Conservation (phyloP, 768 basidiomycete species). For the Imleria badia region DNA sequence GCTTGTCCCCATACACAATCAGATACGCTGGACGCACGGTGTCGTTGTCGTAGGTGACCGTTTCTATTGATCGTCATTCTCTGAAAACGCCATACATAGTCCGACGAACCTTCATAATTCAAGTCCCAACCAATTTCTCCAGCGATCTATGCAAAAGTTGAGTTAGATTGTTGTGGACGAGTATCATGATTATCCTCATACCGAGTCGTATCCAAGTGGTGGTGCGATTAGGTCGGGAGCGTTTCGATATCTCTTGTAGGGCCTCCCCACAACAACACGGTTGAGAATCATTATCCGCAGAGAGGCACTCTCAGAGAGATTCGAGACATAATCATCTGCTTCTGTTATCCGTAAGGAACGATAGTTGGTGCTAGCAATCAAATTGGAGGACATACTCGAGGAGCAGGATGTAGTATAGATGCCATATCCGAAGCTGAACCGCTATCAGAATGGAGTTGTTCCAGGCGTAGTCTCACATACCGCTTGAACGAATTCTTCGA, state of each 20-base stretch:
- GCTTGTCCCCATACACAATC: slow-evolving; percentile 52
- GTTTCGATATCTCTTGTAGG: slow-evolving; percentile 50
- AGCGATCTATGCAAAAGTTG: slow-evolving; percentile 41
- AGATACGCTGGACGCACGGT: slow-evolving; percentile 67
- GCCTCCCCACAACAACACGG: slow-evolving; percentile 64
- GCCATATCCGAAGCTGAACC: slow-evolving; percentile 59
- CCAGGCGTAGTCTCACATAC: slow-evolving; percentile 20
- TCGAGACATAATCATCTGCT: slow-evolving; percentile 62
- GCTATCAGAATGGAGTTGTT: background rate
- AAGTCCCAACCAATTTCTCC: slow-evolving; percentile 64
- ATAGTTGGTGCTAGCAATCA: background rate
- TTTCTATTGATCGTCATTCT: slow-evolving; percentile 39
- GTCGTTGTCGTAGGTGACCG: slow-evolving; percentile 64
- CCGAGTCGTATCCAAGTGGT: slow-evolving; percentile 60
- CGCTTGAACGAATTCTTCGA: slow-evolving; percentile 56
- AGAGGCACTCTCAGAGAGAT: slow-evolving; percentile 39
- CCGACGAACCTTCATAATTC: slow-evolving; percentile 51
- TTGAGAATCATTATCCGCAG: slow-evolving; percentile 55
- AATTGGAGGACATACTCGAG: slow-evolving; percentile 47
- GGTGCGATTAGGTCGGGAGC: slow-evolving; percentile 47
- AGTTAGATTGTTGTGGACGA: background rate
- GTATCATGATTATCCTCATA: slow-evolving; percentile 33
- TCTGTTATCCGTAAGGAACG: slow-evolving; percentile 38
- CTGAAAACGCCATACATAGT: background rate
- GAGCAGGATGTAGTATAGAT: slow-evolving; percentile 69